Base-by-base conservation (phyloP, 1,284 basidiomycete genomes). In the Pholiota adiposa region DNA sequence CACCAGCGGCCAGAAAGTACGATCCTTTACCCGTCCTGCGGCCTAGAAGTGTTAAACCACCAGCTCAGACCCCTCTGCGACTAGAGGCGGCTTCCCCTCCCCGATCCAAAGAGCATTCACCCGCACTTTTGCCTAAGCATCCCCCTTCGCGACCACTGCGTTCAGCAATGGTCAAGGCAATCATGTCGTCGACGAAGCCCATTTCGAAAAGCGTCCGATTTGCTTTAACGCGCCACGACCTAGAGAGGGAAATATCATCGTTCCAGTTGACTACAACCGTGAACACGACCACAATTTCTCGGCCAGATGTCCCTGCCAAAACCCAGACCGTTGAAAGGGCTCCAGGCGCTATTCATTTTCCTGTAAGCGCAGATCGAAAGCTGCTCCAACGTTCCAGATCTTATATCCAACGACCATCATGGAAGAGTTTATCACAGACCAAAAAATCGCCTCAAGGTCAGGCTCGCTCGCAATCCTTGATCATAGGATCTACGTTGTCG, bases 141-240 rank as follows among this genome's bases (percentile, higher is more conserved):
- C 7, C 49, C 21, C 23, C 33, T 55, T 19, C 31, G 11, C n/a
- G n/a, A 9, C 18, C 44, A 33, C 60, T 64, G 12, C 65, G 61
- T 19, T 66, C 65, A 4, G 63, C 65, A 4, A 63, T 66, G 52
- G 50, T 40, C 16, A 60, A 59, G 40, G 34, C 31, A 25, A 18
- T 36, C 11, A 21, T 27, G n/a, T 34, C 49, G 8, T 19, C 43
- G 18, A 36, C 51, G 19, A 56, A 54, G 50, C 51, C 40, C 36
- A 54, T 61, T 25, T 51, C 56, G 14, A 66, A 66, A 55, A 63
- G 46, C 18, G 67, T 68, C 48, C 62, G 67, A 25, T 68, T 68
- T 49, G 54, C 54, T 6, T 48, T 68, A 11, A 46, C 61, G 14
- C 57, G 51, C 6, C 55, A 56, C 18, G 63, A 64, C 2, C 23